A percentile compares a stretch with the other conserved stretches of the same genome.
These are phyloP conservation scores for Xylariales sp. DNA, from an alignment of 2,329 filamentous ascomycete species.

Conservation along the genomic window DNA sequence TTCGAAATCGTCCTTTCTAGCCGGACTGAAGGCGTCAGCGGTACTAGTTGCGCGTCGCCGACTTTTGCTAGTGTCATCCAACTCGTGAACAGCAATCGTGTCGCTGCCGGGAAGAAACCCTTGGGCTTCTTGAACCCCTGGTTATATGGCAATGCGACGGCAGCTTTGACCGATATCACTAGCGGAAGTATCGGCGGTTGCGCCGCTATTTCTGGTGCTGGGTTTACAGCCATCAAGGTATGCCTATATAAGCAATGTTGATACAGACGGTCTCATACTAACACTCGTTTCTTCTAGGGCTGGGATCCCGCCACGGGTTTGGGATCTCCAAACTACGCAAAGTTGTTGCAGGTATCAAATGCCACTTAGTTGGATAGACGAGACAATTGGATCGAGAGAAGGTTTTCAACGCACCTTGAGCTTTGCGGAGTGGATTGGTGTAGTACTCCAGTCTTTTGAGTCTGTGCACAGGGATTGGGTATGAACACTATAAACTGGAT, in stretches of 20 bases:
- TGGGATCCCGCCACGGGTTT: slow-evolving; percentile 45
- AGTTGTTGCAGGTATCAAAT: slow-evolving; percentile 19
- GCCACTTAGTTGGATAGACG: slow-evolving; percentile 5
- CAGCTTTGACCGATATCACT: slow-evolving; percentile 37
- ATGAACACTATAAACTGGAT: too few species aligned
- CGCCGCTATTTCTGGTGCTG: slow-evolving; percentile 13
- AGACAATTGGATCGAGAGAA: too few species aligned
- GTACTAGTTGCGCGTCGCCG: slow-evolving; percentile 53
- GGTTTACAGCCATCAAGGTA: slow-evolving; percentile 32
- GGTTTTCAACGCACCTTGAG: too few species aligned
- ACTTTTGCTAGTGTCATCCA: slow-evolving; percentile 60
- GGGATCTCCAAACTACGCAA: slow-evolving; percentile 38
- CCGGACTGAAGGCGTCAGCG: slow-evolving; percentile 28
- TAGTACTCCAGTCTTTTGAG: too few species aligned
- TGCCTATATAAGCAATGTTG: not conserved
- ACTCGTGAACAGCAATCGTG: slow-evolving; percentile 59
- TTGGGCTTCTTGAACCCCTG: slow-evolving; percentile 60
- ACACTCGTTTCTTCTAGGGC: slow-evolving; percentile 16
- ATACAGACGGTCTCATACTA: not conserved
- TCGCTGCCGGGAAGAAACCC: slow-evolving; percentile 46
- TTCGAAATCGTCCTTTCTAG: slow-evolving; percentile 26
- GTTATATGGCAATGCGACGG: slow-evolving; percentile 43
- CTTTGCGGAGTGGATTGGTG: too few species aligned
- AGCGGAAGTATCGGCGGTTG: slow-evolving; percentile 37
- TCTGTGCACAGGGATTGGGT: too few species aligned